Conservation (phyloP, 1,284 basidiomycete genomes). For the Mycena sp. region DNA sequence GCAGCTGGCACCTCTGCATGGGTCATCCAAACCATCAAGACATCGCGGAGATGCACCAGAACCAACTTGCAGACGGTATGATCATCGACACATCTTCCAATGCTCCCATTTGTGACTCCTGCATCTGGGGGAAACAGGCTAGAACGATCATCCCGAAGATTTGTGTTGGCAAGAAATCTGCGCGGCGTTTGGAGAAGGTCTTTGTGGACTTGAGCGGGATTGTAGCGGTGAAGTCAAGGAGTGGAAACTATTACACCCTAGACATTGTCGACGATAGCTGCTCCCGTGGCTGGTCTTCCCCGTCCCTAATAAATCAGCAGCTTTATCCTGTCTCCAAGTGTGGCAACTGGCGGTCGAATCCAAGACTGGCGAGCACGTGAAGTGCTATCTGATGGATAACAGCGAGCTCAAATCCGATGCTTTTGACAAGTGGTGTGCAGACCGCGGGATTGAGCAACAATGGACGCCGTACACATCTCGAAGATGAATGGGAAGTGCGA, state of each 20-base stretch:
- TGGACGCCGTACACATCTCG: slow-evolving; percentile 11
- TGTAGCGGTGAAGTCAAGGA: slow-evolving; percentile 35
- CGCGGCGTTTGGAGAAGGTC: slow-evolving; percentile 37
- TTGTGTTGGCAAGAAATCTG: slow-evolving; percentile 16
- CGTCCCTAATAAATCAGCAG: slow-evolving; percentile 36
- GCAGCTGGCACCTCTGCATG: slow-evolving; percentile 16
- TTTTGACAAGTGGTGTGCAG: slow-evolving; percentile 34
- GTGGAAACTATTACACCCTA: slow-evolving; percentile 43
- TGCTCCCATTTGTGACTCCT: slow-evolving; percentile 33
- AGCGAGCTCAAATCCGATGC: slow-evolving; percentile 41
- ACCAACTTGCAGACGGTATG: slow-evolving; percentile 11
- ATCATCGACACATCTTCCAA: neutral
- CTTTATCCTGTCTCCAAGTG: slow-evolving; percentile 29
- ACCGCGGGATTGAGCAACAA: slow-evolving; percentile 16
- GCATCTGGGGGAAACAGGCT: slow-evolving; percentile 33
- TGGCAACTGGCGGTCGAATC: slow-evolving; percentile 37
- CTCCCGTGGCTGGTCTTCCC: slow-evolving; percentile 38
- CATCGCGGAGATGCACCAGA: neutral
- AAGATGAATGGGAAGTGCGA: slow-evolving; percentile 34
- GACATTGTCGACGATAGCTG: slow-evolving; percentile 47
- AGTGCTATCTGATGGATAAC: slow-evolving; percentile 34
- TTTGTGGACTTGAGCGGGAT: slow-evolving; percentile 46
- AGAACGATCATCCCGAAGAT: slow-evolving; percentile 11
- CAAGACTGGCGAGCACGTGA: slow-evolving; percentile 28
- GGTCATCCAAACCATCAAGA: slow-evolving; percentile 14